Percentiles rank a stretch among this genome's conserved stretches.
These are phyloP conservation scores for Amphichorda felina DNA, from an alignment of 2,329 filamentous ascomycete genomes.

Conservation along the genomic window DNA sequence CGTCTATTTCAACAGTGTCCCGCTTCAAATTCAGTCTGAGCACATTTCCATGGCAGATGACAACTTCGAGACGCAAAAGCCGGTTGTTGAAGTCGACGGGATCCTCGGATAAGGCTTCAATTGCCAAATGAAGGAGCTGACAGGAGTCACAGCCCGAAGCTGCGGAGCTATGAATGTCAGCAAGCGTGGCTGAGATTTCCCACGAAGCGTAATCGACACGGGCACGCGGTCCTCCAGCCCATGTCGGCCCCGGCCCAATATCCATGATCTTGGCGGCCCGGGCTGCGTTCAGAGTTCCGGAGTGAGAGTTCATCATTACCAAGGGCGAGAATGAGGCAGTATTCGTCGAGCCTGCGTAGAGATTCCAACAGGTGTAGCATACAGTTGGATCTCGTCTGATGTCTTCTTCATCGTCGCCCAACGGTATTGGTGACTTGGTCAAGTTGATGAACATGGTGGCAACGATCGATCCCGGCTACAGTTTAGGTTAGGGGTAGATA, in stretches of 20 bases:
- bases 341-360: background rate
- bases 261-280: background rate
- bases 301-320: background rate
- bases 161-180: background rate
- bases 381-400: background rate
- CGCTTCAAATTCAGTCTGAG: background rate
- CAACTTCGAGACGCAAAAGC: background rate
- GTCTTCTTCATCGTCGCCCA: background rate
- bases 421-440: background rate
- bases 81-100: background rate
- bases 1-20: background rate
- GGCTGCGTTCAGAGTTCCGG: background rate
- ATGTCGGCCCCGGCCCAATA: too few species aligned
- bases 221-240: too few species aligned
- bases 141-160: background rate
- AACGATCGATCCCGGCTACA: too few species aligned
- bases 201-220: constrained; percentile 1
- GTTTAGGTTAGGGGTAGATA: too few species aligned
- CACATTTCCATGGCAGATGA: background rate
- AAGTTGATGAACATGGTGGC: constrained; percentile 1
- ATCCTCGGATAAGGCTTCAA: background rate
- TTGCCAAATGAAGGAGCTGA: background rate
- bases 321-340: background rate
- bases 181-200: background rate
- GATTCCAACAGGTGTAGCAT: constrained; percentile 1